Evolutionary conservation across 2,329 filamentous ascomycete genomes (phyloP).

Genomic region (Colletotrichum neosansevieriae): DNA sequence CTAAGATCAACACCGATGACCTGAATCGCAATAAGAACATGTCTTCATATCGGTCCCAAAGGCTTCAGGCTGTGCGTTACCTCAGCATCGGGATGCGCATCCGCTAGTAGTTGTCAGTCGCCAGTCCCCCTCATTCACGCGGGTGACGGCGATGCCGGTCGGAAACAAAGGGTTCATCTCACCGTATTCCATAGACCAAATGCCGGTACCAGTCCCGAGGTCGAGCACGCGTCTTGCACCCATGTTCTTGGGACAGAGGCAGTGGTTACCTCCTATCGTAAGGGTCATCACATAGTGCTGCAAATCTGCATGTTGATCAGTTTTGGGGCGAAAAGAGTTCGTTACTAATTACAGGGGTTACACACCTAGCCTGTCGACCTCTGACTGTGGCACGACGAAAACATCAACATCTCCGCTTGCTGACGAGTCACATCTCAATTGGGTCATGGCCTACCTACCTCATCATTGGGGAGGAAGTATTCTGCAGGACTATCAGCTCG

Average conservation of each 20-base stretch:
- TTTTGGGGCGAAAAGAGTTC: too few relatives aligned
- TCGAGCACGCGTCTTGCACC: constrained; percentile 53
- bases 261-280: constrained; percentile 48
- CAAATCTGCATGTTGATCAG: constrained; percentile 44
- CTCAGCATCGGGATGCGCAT: constrained; percentile 47
- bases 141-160: not conserved
- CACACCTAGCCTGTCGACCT: constrained; percentile 47
- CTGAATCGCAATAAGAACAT: not conserved
- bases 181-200: constrained; percentile 59
- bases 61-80: constrained; percentile 27
- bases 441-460: constrained; percentile 43
- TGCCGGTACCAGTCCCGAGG: constrained; percentile 61
- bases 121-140: not conserved
- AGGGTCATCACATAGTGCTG: constrained; percentile 51
- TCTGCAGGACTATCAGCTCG: constrained; percentile 37
- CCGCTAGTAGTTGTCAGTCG: constrained; percentile 41
- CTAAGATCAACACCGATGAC: constrained; percentile 34
- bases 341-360: not conserved
- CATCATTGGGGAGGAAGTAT: constrained; percentile 45
- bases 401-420: too few relatives aligned
- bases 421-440: too few relatives aligned
- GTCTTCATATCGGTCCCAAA: not conserved
- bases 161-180: not conserved
- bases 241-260: constrained; percentile 43
- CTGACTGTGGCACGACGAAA: constrained; percentile 37